phyloP scores from a whole-genome alignment of 2,329 filamentous ascomycete genomes.

The Aspergillus brunneoviolaceus region DNA sequence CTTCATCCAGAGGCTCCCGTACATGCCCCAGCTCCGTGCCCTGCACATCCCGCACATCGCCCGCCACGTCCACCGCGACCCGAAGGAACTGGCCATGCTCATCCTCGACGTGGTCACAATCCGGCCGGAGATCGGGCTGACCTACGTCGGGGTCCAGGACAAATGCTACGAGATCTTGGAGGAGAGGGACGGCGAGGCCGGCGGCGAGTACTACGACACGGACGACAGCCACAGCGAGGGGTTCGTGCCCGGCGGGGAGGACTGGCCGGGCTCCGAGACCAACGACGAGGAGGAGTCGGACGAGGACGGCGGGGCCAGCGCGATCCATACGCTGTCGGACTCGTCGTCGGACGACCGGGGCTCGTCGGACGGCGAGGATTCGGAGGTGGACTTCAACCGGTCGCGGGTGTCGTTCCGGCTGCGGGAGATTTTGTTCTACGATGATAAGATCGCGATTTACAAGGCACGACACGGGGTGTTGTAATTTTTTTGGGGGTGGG shows the following conservation, averaged over 20 bases:
- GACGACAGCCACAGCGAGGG: slow-evolving; percentile 50
- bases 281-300: slow-evolving; percentile 49
- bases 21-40: slow-evolving; percentile 67
- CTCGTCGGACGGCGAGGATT: slow-evolving; percentile 46
- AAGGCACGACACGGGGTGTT: slow-evolving; percentile 65
- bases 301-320: slow-evolving; percentile 33
- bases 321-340: slow-evolving; percentile 21
- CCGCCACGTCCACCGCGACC: slow-evolving; percentile 62
- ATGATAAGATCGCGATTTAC: slow-evolving; percentile 79
- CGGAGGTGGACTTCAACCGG: slow-evolving; percentile 38
- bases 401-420: slow-evolving; percentile 56
- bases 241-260: slow-evolving; percentile 47
- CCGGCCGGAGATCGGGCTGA: slow-evolving; percentile 71
- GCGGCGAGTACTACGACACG: slow-evolving; percentile 34
- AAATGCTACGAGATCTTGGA: slow-evolving; percentile 85
- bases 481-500: slow-evolving; percentile 15
- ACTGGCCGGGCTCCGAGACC: slow-evolving; percentile 43
- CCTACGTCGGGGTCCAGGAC: slow-evolving; percentile 71
- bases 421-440: slow-evolving; percentile 79
- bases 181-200: slow-evolving; percentile 42
- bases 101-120: slow-evolving; percentile 76
- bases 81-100: slow-evolving; percentile 71
- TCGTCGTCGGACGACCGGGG: slow-evolving; percentile 25
- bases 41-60: slow-evolving; percentile 69
- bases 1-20: slow-evolving; percentile 72